phyloP scores from a whole-genome alignment of 148 eudicot species.

The Pouteria glomerata region DNA sequence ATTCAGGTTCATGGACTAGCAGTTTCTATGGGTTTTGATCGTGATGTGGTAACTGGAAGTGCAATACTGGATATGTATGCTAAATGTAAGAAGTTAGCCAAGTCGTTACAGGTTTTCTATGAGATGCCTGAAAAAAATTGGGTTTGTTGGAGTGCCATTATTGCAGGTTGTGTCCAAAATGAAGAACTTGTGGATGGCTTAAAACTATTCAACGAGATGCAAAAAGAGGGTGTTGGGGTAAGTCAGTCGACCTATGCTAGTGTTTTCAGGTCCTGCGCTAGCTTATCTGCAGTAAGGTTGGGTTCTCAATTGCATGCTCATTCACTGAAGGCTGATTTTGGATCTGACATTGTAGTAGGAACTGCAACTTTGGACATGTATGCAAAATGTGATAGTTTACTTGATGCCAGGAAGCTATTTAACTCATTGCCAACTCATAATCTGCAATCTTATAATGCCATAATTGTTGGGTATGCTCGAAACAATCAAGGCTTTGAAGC shows the following conservation, averaged over 20 bases:
- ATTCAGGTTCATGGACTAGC: constrained; percentile 71
- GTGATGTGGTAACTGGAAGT: constrained; percentile 76
- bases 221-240: constrained; percentile 60
- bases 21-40: constrained; percentile 47
- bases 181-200: constrained; percentile 45
- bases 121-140: constrained; percentile 71
- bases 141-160: constrained; percentile 90
- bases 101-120: constrained; percentile 49
- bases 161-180: constrained; percentile 81
- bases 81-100: constrained; percentile 58
- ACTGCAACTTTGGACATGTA: constrained; percentile 95
- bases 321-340: constrained; percentile 63
- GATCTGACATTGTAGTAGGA: constrained; percentile 59
- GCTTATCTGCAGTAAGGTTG: constrained; percentile 40
- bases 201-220: constrained; percentile 77
- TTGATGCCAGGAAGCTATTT: constrained; percentile 65
- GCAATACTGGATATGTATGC: constrained; percentile 89
- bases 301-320: constrained; percentile 88
- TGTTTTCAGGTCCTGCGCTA: constrained; percentile 83
- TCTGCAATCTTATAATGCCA: constrained; percentile 72
- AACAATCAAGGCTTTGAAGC: constrained; percentile 50
- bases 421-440: constrained; percentile 41
- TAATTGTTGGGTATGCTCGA: constrained; percentile 74
- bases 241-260: constrained; percentile 91
- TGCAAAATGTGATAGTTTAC: constrained; percentile 59